phyloP scores from a whole-genome alignment of 2,329 filamentous ascomycete genomes.

The Aureobasidium sp. region DNA sequence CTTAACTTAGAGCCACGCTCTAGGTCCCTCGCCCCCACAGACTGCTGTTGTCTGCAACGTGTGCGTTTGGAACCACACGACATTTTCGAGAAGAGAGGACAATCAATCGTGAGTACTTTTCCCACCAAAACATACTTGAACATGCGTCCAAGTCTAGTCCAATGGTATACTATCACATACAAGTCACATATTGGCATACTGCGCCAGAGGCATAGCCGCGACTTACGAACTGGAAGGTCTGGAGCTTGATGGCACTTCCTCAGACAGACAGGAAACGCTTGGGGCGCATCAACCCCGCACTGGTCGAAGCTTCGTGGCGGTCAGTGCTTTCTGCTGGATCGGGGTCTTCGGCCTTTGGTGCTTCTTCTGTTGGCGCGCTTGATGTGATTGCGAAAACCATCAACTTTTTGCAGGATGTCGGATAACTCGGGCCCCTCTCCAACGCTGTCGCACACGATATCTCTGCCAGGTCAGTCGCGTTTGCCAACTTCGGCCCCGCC shows the following conservation, averaged over 20 bases:
- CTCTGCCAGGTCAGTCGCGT: background rate
- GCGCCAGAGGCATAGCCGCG: background rate
- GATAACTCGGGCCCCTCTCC: background rate
- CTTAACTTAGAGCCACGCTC: background rate
- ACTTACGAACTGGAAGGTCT: background rate
- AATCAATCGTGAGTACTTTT: too few species aligned
- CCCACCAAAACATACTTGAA: too few species aligned
- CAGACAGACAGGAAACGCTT: background rate
- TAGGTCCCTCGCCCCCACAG: background rate
- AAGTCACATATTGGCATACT: background rate
- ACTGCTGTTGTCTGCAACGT: background rate
- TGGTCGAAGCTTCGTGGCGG: background rate
- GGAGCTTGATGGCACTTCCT: background rate
- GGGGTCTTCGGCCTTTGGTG: background rate
- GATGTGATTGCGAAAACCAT: background rate
- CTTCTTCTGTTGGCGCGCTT: background rate
- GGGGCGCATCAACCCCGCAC: background rate
- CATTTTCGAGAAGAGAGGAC: background rate
- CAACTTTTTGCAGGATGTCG: constrained; percentile 5
- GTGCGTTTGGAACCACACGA: background rate
- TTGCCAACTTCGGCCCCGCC: background rate
- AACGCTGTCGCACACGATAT: background rate
- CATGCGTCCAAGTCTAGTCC: too few species aligned
- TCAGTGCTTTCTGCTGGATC: background rate
- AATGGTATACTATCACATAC: too few species aligned